Evolutionary conservation across 495 filamentous ascomycete species (phyloP).

Genomic region (Penicillium lividum): DNA sequence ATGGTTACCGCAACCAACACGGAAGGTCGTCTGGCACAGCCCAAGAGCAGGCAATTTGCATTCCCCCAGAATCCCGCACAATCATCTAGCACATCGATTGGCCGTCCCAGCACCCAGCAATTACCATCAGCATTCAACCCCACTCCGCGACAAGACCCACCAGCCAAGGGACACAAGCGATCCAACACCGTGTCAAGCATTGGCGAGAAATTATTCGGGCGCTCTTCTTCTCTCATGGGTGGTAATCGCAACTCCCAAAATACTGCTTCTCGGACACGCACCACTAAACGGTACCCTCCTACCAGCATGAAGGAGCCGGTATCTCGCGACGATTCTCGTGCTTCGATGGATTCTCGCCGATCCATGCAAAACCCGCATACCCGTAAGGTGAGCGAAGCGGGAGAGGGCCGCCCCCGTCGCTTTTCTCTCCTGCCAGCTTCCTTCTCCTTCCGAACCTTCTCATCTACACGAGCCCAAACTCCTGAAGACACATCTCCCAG

Average conservation of each 20-base stretch:
- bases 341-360: constrained; percentile 78
- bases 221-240: constrained; percentile 77
- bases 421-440: constrained; percentile 77
- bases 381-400: constrained; percentile 79
- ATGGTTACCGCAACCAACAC: constrained; percentile 87
- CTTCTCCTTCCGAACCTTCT: constrained; percentile 64
- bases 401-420: constrained; percentile 68
- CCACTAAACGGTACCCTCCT: constrained; percentile 64
- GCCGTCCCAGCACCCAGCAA: constrained; percentile 61
- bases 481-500: constrained; percentile 39
- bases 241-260: constrained; percentile 46
- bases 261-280: constrained; percentile 35
- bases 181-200: constrained; percentile 87
- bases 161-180: constrained; percentile 75
- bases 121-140: constrained; percentile 46
- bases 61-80: constrained; percentile 55
- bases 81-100: constrained; percentile 39
- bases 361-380: constrained; percentile 74
- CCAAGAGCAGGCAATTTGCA: constrained; percentile 73
- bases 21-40: constrained; percentile 87
- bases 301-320: constrained; percentile 72
- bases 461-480: constrained; percentile 44
- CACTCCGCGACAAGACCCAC: constrained; percentile 46
- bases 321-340: constrained; percentile 58
- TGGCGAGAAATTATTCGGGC: constrained; percentile 74